Percentiles rank a stretch among this genome's conserved stretches.
These are phyloP conservation scores for Vaccinium myrtillus DNA, from an alignment of 148 eudicot genomes.

Conservation along the genomic window DNA sequence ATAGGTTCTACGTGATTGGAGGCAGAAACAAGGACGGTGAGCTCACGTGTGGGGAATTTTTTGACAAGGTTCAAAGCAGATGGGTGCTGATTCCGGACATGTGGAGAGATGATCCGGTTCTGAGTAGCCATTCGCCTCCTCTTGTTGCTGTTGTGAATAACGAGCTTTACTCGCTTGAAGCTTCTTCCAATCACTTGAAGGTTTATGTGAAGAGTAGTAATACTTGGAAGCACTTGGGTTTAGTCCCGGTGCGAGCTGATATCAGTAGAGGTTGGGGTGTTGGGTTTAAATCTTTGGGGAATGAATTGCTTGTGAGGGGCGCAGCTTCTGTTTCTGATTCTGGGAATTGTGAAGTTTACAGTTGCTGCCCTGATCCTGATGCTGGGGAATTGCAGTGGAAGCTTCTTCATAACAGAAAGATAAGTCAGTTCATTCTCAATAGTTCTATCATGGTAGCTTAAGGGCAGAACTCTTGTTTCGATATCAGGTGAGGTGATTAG, in stretches of 20 bases:
- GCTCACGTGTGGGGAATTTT: constrained; percentile 67
- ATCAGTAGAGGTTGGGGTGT: constrained; percentile 70
- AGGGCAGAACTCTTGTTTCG: constrained; percentile 7
- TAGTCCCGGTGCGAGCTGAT: constrained; percentile 64
- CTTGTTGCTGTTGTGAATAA: constrained; percentile 71
- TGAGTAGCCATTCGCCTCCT: constrained; percentile 58
- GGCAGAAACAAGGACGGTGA: constrained; percentile 40
- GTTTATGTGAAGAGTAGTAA: constrained; percentile 58
- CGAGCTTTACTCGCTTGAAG: constrained; percentile 54
- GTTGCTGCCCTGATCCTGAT: constrained; percentile 54
- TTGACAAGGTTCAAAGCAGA: constrained; percentile 34
- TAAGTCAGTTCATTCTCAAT: constrained; percentile 48
- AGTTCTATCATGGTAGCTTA: constrained; percentile 72
- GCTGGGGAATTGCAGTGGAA: constrained; percentile 46
- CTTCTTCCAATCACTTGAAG: constrained; percentile 58
- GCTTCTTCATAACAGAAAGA: constrained; percentile 32
- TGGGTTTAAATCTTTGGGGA: constrained; percentile 72
- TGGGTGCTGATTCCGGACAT: constrained; percentile 63
- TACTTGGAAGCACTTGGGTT: constrained; percentile 64
- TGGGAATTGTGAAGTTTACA: constrained; percentile 49
- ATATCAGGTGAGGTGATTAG: neutral
- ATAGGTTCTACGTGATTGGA: constrained; percentile 64
- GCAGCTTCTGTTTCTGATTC: constrained; percentile 27
- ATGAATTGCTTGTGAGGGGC: constrained; percentile 67
- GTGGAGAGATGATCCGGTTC: constrained; percentile 44